Percentiles rank a stretch among this genome's conserved stretches.
phyloP scores from a whole-genome alignment of 2,329 filamentous ascomycete species.

The Colletotrichum sp. region DNA sequence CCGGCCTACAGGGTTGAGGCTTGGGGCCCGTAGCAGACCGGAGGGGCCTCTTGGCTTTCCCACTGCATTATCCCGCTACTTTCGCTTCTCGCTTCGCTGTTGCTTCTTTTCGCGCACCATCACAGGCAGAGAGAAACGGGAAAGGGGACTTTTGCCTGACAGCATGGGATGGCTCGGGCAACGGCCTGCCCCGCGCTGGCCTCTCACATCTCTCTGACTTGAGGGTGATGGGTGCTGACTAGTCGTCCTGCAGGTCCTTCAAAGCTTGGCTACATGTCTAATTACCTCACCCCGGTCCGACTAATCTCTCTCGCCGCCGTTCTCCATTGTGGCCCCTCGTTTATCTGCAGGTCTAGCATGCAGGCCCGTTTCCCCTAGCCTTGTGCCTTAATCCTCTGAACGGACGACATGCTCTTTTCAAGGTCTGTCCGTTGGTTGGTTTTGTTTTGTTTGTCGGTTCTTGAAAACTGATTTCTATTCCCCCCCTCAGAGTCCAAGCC shows the following conservation, averaged over 20 bases:
- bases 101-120: not conserved
- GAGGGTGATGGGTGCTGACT: constrained; percentile 11
- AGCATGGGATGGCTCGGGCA: constrained; percentile 5
- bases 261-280: constrained; percentile 9
- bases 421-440: not conserved
- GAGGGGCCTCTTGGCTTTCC: not conserved
- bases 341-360: constrained; percentile 11
- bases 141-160: not conserved
- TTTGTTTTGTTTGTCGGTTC: not conserved
- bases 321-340: constrained; percentile 3
- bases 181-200: not conserved
- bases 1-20: not conserved
- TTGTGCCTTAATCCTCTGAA: not conserved
- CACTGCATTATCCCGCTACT: not conserved
- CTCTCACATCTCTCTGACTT: not conserved
- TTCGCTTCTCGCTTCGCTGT: not conserved
- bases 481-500: not conserved
- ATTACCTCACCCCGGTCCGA: not conserved
- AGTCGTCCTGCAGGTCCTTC: not conserved
- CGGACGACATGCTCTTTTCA: not conserved
- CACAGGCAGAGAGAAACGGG: not conserved
- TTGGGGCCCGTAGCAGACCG: constrained; percentile 10
- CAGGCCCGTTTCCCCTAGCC: not conserved
- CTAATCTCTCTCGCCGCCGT: not conserved
- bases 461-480: too few relatives aligned